Evolutionary conservation across 352 stramenopile genomes (phyloP), one percentile per base, ranked within the genome.

Genomic region (Peronospora belbahrii): DNA sequence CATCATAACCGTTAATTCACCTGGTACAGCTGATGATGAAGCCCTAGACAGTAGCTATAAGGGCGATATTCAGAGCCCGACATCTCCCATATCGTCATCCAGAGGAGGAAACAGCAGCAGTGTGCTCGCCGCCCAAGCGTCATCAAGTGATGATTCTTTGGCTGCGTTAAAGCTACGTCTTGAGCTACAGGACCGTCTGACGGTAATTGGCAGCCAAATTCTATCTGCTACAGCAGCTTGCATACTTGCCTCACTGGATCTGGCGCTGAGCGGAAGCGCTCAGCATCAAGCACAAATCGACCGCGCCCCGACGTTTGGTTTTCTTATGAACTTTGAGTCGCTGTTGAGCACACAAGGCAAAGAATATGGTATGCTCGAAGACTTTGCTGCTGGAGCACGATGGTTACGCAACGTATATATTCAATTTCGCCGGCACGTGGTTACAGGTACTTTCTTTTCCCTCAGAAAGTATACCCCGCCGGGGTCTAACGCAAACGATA

Each of bases 331-430:
- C 52, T 92, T 90, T 41, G 81, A 92, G 61, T 92, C 81, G 42
- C 59, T 92, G 23, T 41, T 92, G 56, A 90, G 77, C 65, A 95
- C 94, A 28, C 86, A 96, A 36, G 93, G 93, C 24, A 97, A 97
- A 53, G 95, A 98, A 56, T 74, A 96, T 9, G 88, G 85, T 9
- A 98, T 98, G 95, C 78, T 98, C 1, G 74, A 94, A 55, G 87
- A 96, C 53, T 86, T 96, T 56, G 78, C 75, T 6, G 84, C 77
- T 7, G 83, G 79, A 6, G 79, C 70, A 18, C 72, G 88, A 46
- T 93, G 80, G 84, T 62, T 96, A 11, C 65, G 62, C 27, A 82
- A 75, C 37, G 80, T 91, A 36, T 85, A 81, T 56, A 65, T 88
- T 19, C 74, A 85, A 58, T 88, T 88, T 36, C 74, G 76, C 32